Evolutionary conservation across 83 land plant species (phyloP).

Genomic region (Diphasiastrum complanatum): DNA sequence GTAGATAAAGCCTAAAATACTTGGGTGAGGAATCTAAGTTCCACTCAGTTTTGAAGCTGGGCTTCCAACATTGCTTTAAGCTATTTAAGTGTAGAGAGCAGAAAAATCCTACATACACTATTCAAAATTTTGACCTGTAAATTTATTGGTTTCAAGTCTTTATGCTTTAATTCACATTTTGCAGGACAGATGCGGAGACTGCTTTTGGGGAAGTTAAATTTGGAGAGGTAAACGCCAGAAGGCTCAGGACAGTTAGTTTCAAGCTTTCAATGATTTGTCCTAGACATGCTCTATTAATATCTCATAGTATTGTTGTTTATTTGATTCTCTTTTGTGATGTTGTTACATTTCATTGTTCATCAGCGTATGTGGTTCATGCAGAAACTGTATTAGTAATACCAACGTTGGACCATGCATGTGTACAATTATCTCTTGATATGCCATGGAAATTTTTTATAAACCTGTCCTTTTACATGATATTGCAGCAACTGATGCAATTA

Average conservation of each 20-base stretch:
- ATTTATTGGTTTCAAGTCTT: background rate
- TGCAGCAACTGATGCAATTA: conserved; percentile 89
- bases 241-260: background rate
- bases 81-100: too few relatives aligned
- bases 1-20: too few relatives aligned
- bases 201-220: conserved; percentile 71
- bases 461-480: background rate
- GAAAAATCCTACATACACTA: too few relatives aligned
- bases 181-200: conserved; percentile 43
- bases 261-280: background rate
- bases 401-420: background rate
- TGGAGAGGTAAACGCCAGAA: conserved; percentile 67
- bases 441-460: background rate
- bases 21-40: too few relatives aligned
- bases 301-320: too few relatives aligned
- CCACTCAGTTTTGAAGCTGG: too few relatives aligned
- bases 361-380: too few relatives aligned
- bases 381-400: too few relatives aligned
- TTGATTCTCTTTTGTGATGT: too few relatives aligned
- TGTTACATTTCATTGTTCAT: too few relatives aligned
- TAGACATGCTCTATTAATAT: too few relatives aligned
- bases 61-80: too few relatives aligned
- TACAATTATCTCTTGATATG: background rate
- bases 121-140: background rate
- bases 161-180: background rate